Conservation (phyloP, 805 yeast genomes). For the Kodamaea fukazawae region DNA sequence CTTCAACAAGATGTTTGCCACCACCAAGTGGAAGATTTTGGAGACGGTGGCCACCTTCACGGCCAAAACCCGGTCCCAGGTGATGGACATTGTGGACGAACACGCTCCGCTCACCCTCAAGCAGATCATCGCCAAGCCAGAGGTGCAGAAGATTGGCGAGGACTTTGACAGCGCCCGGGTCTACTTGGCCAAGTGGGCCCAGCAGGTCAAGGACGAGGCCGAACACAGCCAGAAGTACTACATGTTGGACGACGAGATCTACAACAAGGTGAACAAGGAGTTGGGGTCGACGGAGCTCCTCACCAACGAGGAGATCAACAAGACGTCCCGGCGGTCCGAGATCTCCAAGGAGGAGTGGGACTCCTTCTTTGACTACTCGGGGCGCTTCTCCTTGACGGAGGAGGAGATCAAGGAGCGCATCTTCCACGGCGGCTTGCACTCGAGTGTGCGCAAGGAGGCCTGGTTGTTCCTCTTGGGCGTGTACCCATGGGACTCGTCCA, state of each 20-base stretch:
- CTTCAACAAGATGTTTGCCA: constrained; percentile 51
- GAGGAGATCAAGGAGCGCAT: constrained; percentile 77
- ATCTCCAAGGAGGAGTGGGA: constrained; percentile 78
- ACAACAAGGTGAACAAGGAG: constrained; percentile 56
- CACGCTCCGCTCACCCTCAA: constrained; percentile 60
- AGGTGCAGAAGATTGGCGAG: constrained; percentile 74
- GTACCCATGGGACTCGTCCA: constrained; percentile 84
- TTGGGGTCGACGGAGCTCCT: constrained; percentile 57
- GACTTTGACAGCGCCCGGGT: constrained; percentile 93
- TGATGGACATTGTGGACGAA: constrained; percentile 62
- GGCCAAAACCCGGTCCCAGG: constrained; percentile 44
- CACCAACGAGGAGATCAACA: constrained; percentile 57
- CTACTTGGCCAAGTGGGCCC: constrained; percentile 95
- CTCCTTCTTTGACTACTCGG: constrained; percentile 75
- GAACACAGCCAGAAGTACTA: constrained; percentile 53
- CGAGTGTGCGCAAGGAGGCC: constrained; percentile 60
- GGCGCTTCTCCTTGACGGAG: constrained; percentile 69
- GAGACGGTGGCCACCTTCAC: constrained; percentile 82
- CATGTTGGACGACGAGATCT: constrained; percentile 58
- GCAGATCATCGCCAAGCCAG: constrained; percentile 67
- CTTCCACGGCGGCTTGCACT: constrained; percentile 84
- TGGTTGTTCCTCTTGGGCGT: constrained; percentile 86
- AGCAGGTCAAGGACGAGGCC: constrained; percentile 89
- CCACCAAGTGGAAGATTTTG: constrained; percentile 83
- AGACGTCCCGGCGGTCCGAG: constrained; percentile 63